Evolutionary conservation across 306 rosid species (phyloP), one percentile per base, ranked within the genome.

Genomic region (Spatholobus suberectus): DNA sequence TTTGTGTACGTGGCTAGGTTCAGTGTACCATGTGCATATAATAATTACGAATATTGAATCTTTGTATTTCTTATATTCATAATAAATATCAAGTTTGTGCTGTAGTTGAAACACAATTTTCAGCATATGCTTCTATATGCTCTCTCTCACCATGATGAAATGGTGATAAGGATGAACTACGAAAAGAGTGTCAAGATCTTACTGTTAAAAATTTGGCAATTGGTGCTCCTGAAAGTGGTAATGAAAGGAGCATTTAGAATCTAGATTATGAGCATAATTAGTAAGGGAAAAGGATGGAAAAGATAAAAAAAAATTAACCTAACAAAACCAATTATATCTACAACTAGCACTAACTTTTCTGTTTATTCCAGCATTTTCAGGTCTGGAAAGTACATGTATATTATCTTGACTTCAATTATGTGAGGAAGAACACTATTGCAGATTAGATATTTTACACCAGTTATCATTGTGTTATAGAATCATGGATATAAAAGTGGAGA

Each of bases 191-290:
- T 13, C 63, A 76, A 83, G 71, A 80, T 81, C 98, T 86, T 85
- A 96, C 99, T n/a, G n/a, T 49, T 89, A 97, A 90, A 96, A 96
- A 57, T 91, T 97, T 6, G 99, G 99, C 86, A 91, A 74, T 75
- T 87, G 91, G 90, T 86, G 86, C 93, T 94, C 88, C 96, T 87
- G 85, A 88, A 37, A 89, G 88, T 80, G 99, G 90, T 70, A 96
- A 72, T 15, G n/a, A 93, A 85, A 68, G 99, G 99, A 79, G 97
- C 95, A 87, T 90, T 84, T 26, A 96, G 95, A 85, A 96, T 96
- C 99, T 96, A 78, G 76, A 54, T 71, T 72, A 61, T 20, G 70
- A 62, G 73, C 75, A 81, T 9, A 69, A 40, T 14, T 69, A 85
- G 71, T 55, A 43, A 81, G 59, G 83, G 73, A 55, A 35, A 76